A percentile compares a stretch with the other conserved stretches of the same genome.
These are phyloP conservation scores for Colletotrichum viniferum DNA, from an alignment of 2,329 filamentous ascomycete species.

Conservation along the genomic window DNA sequence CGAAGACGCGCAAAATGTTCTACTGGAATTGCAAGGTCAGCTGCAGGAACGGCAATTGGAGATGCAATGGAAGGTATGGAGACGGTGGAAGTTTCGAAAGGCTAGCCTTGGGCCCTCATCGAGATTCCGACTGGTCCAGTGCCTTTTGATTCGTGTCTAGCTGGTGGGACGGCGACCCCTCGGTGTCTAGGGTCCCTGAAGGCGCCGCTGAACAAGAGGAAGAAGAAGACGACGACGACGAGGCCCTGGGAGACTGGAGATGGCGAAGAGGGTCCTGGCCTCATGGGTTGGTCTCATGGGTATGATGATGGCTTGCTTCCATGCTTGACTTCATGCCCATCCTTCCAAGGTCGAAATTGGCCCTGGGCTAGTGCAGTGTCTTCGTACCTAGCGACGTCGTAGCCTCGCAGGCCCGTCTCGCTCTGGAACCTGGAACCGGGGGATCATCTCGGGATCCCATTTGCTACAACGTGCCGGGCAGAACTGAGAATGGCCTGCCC, in stretches of 20 bases:
- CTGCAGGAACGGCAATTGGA: constrained; percentile 6
- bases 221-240: background rate
- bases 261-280: background rate
- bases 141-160: background rate
- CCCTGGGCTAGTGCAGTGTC: background rate
- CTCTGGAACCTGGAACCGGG: background rate
- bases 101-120: background rate
- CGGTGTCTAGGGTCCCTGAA: background rate
- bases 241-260: background rate
- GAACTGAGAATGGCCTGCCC: background rate
- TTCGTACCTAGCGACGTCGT: background rate
- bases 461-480: background rate
- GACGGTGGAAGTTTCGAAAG: background rate
- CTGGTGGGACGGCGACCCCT: background rate
- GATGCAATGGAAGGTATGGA: constrained; percentile 20
- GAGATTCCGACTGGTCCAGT: background rate
- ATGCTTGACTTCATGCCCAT: background rate
- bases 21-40: background rate
- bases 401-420: background rate
- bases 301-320: background rate
- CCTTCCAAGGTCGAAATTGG: background rate
- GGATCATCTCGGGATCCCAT: background rate
- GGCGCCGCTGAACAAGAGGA: background rate
- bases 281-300: background rate
- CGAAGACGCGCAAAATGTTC: background rate